Conservation (phyloP, 768 basidiomycete species). For the Lentinula raphanica region DNA sequence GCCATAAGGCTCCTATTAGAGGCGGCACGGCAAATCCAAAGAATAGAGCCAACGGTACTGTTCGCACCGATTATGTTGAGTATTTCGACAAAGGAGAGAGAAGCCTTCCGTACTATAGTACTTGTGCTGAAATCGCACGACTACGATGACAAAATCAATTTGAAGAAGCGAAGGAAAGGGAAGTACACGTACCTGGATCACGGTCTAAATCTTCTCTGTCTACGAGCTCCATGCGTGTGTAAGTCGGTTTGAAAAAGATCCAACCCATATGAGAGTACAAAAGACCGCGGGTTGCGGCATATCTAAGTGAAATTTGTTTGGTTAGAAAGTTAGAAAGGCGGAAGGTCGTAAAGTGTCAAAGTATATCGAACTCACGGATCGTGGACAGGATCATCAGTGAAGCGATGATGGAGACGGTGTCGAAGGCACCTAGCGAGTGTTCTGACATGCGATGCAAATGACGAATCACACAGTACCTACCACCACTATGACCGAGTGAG, state of each 20-base stretch:
- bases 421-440: constrained; percentile 50
- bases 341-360: background rate
- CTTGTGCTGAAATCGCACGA: constrained; percentile 67
- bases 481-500: constrained; percentile 38
- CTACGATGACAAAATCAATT: constrained; percentile 25
- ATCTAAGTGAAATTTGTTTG: constrained; percentile 41
- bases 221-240: constrained; percentile 55
- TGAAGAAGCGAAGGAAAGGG: background rate
- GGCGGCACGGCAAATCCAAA: constrained; percentile 58
- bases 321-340: background rate
- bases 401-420: constrained; percentile 74
- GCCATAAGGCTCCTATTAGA: constrained; percentile 49
- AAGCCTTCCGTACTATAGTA: constrained; percentile 43
- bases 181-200: constrained; percentile 52
- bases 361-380: constrained; percentile 60
- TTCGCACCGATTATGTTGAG: background rate
- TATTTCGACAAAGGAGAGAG: background rate
- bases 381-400: constrained; percentile 63
- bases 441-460: background rate
- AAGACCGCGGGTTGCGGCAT: constrained; percentile 68
- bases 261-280: constrained; percentile 80
- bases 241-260: constrained; percentile 76
- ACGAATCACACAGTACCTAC: constrained; percentile 24
- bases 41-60: constrained; percentile 57
- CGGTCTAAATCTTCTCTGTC: constrained; percentile 63